Evolutionary conservation across 164 flowering plant species (phyloP).

Genomic region (Magnolia officinalis): DNA sequence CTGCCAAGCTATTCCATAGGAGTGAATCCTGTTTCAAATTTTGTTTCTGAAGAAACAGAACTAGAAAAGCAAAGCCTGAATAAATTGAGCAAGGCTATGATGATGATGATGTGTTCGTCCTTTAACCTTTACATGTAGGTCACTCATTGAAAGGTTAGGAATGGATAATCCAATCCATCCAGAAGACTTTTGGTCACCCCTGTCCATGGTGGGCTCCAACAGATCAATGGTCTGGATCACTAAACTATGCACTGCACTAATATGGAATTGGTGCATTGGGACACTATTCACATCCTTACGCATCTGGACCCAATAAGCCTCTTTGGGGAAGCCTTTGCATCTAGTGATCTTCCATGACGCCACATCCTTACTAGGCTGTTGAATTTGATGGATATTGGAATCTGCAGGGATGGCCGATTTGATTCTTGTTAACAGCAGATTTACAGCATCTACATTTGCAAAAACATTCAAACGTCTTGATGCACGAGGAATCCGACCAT

Average conservation of each 20-base stretch:
- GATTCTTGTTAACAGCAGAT: conserved; percentile 86
- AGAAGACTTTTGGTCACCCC: neutral
- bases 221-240: neutral
- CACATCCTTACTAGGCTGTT: neutral
- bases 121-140: neutral
- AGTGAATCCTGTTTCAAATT: no score
- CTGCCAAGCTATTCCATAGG: no score
- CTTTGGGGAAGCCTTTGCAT: conserved; percentile 5
- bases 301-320: neutral
- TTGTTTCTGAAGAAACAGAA: no score
- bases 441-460: conserved; percentile 87
- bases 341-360: neutral
- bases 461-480: conserved; percentile 72
- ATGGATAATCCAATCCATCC: neutral
- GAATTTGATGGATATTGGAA: conserved; percentile 8
- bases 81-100: neutral
- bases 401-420: conserved; percentile 89
- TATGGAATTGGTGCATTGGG: neutral
- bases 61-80: no score
- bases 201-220: neutral
- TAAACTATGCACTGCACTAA: neutral
- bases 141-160: neutral
- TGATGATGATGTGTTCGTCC: neutral
- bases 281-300: neutral
- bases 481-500: conserved; percentile 64